phyloP scores from a whole-genome alignment of 2,329 filamentous ascomycete genomes.

The Metarhizium anisopliae region DNA sequence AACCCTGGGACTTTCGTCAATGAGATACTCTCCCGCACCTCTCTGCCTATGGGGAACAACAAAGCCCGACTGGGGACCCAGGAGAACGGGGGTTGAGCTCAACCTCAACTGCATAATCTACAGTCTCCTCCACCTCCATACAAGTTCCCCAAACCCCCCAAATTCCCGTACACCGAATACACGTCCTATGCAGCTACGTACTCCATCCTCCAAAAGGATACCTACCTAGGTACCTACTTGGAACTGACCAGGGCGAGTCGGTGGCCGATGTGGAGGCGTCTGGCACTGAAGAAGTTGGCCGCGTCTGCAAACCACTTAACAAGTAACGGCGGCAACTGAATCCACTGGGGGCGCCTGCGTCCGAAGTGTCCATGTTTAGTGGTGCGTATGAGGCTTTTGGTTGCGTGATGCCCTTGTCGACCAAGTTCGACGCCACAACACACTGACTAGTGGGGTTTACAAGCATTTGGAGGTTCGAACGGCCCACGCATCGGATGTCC shows the following conservation, averaged over 20 bases:
- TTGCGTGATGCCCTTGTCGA: slow-evolving; percentile 3
- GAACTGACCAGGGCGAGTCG: background rate
- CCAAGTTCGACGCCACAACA: slow-evolving; percentile 3
- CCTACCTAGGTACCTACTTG: background rate
- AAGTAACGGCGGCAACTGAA: slow-evolving; percentile 1
- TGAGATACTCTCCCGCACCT: background rate
- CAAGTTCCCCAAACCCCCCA: background rate
- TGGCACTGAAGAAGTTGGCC: background rate
- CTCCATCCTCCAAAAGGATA: background rate
- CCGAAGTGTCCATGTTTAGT: slow-evolving; percentile 1
- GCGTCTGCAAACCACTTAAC: background rate
- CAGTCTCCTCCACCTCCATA: background rate
- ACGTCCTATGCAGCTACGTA: background rate
- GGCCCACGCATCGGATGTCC: slow-evolving; percentile 1
- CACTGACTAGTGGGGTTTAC: background rate
- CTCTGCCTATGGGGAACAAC: background rate
- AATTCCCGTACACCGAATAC: background rate
- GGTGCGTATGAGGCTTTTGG: slow-evolving; percentile 3
- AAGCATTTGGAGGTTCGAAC: slow-evolving; percentile 1
- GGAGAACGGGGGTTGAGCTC: background rate
- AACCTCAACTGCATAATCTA: background rate
- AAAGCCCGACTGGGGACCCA: background rate
- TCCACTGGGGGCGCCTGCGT: background rate
- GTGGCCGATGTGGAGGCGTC: slow-evolving; percentile 3
- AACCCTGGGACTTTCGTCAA: background rate